Base-by-base conservation (phyloP, 2,329 filamentous ascomycete genomes). In the Alternaria longipes region DNA sequence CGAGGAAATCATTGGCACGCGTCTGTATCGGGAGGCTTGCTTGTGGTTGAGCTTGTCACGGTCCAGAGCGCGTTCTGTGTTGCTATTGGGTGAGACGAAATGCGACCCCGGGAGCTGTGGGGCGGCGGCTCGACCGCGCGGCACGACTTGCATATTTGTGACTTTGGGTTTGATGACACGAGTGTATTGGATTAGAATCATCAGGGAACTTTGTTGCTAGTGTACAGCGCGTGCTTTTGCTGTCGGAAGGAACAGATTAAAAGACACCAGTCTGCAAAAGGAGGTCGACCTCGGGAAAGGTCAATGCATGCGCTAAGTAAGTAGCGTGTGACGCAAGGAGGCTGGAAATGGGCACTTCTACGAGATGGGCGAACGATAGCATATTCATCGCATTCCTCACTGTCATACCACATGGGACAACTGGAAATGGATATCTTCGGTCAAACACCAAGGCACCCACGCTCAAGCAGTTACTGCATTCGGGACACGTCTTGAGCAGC, bases 1-100 rank as follows among this genome's bases (percentile, higher is more conserved):
- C 18, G 24, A 22, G 22, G 20, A 34, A 59, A 18, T 26, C 14
- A 70, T 70, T 69, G 67, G 67, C 41, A 28, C 32, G 41, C 46
- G 41, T 45, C n/a, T 60, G 41, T 53, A 54, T 63, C 45, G 62
- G 24, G 52, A 55, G 61, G 61, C 60, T 56, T 62, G 38, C 44
- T 51, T 58, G 52, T 62, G 62, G 54, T 64, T 60, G 46, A 60
- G 56, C 56, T 56, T 66, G 54, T 66, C 57, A 63, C 60, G 52
- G 42, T 52, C 41, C 30, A 51, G 49, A 61, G 44, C 41, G 8
- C 5, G 30, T 61, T 63, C 56, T 58, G 54, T 12, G 20, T 24
- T 54, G 26, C 41, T 9, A 71, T 71, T 71, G 68, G 68, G 16
- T 26, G 20, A 26, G 46, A 3, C 20, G 30, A 40, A 32, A 44